Evolutionary conservation across 208 protist species (phyloP).

Genomic region (Strigomonas galati): DNA sequence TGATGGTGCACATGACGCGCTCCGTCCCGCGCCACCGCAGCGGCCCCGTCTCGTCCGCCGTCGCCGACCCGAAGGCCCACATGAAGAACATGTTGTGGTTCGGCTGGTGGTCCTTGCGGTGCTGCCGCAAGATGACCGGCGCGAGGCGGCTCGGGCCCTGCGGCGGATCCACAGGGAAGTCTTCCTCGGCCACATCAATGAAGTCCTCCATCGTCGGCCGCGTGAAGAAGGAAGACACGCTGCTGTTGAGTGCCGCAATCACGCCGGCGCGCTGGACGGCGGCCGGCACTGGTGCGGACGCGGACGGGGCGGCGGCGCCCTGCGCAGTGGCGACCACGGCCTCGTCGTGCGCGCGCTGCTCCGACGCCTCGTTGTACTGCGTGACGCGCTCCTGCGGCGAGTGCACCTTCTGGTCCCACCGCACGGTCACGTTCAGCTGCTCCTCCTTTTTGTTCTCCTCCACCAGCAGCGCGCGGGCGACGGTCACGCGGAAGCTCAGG

Average conservation of each 20-base stretch:
- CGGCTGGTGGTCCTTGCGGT: constrained; percentile 52
- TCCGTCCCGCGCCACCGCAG: constrained; percentile 54
- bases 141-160: constrained; percentile 54
- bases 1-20: constrained; percentile 74
- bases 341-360: not conserved
- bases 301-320: not conserved
- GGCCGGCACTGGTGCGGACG: not conserved
- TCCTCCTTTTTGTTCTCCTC: constrained; percentile 55
- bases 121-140: constrained; percentile 53
- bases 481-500: constrained; percentile 51
- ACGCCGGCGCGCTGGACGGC: constrained; percentile 10
- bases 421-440: constrained; percentile 37
- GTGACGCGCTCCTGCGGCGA: constrained; percentile 52
- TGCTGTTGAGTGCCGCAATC: constrained; percentile 20
- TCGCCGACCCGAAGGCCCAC: constrained; percentile 44
- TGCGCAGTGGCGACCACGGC: not conserved
- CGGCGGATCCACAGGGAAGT: constrained; percentile 56
- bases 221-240: constrained; percentile 49
- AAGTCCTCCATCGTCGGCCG: constrained; percentile 65
- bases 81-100: constrained; percentile 71
- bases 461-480: constrained; percentile 61
- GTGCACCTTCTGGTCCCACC: constrained; percentile 63
- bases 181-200: constrained; percentile 51
- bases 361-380: constrained; percentile 22
- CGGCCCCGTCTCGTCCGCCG: constrained; percentile 3